phyloP scores from a whole-genome alignment of 2,329 filamentous ascomycete genomes.

The Trichoderma sp. region DNA sequence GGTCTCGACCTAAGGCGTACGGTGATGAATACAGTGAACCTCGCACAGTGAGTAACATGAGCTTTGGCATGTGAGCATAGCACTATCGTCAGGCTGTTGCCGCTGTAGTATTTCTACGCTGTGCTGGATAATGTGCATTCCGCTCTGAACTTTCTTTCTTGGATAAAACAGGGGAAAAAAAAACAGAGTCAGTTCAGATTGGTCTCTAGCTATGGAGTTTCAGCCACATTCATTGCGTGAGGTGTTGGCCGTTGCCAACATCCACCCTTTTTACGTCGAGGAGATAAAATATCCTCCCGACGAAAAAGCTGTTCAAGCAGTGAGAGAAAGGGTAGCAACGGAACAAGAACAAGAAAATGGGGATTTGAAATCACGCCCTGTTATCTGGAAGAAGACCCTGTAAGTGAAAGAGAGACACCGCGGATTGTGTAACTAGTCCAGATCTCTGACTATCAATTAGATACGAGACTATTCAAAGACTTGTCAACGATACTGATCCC shows the following conservation, averaged over 20 bases:
- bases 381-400: constrained; percentile 27
- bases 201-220: not conserved
- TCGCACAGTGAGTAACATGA: not conserved
- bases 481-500: constrained; percentile 33
- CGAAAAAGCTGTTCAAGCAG: not conserved
- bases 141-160: not conserved
- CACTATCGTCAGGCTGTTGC: not conserved
- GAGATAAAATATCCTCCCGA: constrained; percentile 32
- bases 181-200: not conserved
- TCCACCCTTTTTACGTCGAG: constrained; percentile 36
- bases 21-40: not conserved
- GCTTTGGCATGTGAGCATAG: not conserved
- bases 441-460: constrained; percentile 25
- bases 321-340: constrained; percentile 16
- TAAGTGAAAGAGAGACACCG: constrained; percentile 17
- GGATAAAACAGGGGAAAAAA: too few species aligned
- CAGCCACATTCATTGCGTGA: constrained; percentile 29
- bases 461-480: constrained; percentile 34
- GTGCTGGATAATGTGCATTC: not conserved
- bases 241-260: constrained; percentile 33
- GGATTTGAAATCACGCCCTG: constrained; percentile 16
- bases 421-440: not conserved
- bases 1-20: too few species aligned
- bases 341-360: not conserved
- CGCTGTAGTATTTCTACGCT: not conserved